phyloP scores from a whole-genome alignment of 2,329 filamentous ascomycete species.

The Diaporthe citri region DNA sequence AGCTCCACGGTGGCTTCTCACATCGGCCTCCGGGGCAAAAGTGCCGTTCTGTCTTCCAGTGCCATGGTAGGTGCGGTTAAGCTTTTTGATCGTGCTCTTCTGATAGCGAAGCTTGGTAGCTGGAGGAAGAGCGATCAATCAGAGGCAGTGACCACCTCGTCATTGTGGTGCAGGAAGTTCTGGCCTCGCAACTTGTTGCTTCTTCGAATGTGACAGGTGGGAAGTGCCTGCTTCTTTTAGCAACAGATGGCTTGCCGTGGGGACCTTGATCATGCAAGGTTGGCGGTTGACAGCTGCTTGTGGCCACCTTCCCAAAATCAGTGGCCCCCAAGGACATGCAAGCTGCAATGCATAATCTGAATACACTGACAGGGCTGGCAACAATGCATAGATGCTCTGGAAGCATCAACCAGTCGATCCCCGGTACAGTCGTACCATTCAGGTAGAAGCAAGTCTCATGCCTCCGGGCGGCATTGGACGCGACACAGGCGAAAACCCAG shows the following conservation, averaged over 20 bases:
- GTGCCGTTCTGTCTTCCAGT: background rate
- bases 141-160: background rate
- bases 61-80: background rate
- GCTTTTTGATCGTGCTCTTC: background rate
- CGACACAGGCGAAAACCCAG: background rate
- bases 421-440: background rate
- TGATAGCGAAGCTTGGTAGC: background rate
- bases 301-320: conserved; percentile 10
- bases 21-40: background rate
- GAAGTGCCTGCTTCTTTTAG: conserved; percentile 23
- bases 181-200: conserved; percentile 20
- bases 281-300: conserved; percentile 39
- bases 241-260: conserved; percentile 25
- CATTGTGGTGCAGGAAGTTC: background rate
- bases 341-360: conserved; percentile 38
- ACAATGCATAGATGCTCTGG: background rate
- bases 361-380: conserved; percentile 4
- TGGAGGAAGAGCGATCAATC: background rate
- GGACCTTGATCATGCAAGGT: conserved; percentile 36
- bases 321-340: conserved; percentile 34
- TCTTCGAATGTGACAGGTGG: conserved; percentile 28
- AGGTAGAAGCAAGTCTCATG: background rate
- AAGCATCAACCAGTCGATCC: conserved; percentile 10
- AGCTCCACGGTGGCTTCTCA: background rate
- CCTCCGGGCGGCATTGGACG: background rate